Evolutionary conservation across 1,139 yeast species (phyloP), one percentile per base, ranked within the genome.

Genomic region (Debaryomyces sp.): DNA sequence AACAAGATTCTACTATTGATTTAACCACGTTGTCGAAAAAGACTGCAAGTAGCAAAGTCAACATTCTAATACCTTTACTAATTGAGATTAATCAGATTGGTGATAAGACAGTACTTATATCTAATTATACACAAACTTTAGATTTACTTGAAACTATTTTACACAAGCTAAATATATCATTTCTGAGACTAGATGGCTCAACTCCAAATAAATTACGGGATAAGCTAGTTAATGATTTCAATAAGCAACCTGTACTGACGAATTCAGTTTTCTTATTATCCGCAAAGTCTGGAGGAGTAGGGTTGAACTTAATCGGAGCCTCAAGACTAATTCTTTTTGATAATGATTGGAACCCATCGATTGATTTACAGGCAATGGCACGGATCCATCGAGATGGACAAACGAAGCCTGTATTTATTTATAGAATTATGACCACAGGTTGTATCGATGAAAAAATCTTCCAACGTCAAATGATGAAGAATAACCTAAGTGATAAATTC

Each of bases 301-400:
- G 99, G 0, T 74, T 94, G 37, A 95, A 94, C 60, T 71, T 94
- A 34, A 79, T 89, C 27, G 99, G 99, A 1, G 99, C 96, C 0
- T 90, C 96, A 0, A 73, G 98, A 27, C 70, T 94, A 32, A 78
- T 94, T 2, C 68, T 94, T 22, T 88, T 88, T 60, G 98, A 91
- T 60, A 88, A 92, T 52, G 97, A 91, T 61, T 89, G 96, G 96
- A 94, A 95, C 56, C 99, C 99, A 0, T 83, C 97, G 0, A 80
- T 88, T 10, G 99, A 94, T 64, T 67, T 88, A 26, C 99, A 94
- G 65, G 96, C 98, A 0, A 90, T 94, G 96, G 96, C 97, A 0
- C 71, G 99, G 53, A 86, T 94, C 5, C 97, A 92, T 61, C 74
- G 99, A 55, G 97, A 94, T 64, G 99, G 99, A 0, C 99, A 94